Conservation (phyloP, 148 eudicot genomes). For the Pouteria glomerata region DNA sequence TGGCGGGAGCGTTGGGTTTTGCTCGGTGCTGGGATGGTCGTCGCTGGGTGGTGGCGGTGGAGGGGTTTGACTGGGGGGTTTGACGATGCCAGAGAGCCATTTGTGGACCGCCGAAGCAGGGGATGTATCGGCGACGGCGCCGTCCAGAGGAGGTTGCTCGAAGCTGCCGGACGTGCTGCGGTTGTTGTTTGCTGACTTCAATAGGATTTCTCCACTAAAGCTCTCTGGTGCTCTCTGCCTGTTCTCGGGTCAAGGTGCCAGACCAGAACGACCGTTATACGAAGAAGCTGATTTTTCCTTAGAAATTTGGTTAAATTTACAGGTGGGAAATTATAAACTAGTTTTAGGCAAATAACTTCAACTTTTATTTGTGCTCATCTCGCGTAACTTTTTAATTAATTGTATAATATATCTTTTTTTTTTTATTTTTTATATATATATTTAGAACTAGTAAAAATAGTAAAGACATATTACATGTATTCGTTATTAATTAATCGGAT, state of each 20-base stretch:
- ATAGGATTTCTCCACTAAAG: conserved; percentile 33
- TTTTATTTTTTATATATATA: no score
- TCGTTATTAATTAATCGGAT: no score
- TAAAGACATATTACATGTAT: no score
- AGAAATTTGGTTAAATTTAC: no score
- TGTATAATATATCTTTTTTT: no score
- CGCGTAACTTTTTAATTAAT: no score
- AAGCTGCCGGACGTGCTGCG: conserved; percentile 22
- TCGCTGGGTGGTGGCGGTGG: conserved; percentile 9
- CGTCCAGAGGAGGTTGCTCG: not conserved
- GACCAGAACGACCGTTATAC: no score
- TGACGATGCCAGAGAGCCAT: conserved; percentile 35
- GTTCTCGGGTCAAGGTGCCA: conserved; percentile 3
- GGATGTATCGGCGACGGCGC: conserved; percentile 15
- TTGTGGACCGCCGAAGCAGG: conserved; percentile 30
- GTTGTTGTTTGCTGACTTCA: conserved; percentile 32
- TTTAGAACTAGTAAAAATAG: no score
- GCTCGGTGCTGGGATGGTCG: conserved; percentile 10
- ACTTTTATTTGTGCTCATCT: no score
- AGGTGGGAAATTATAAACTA: no score
- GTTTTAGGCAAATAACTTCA: no score
- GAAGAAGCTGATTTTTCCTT: no score
- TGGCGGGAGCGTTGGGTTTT: conserved; percentile 7
- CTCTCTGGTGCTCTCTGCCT: conserved; percentile 34
- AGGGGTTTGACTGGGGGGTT: conserved; percentile 15